Base-by-base conservation (phyloP, 2,329 filamentous ascomycete species). In the Raffaelea ambrosiae region DNA sequence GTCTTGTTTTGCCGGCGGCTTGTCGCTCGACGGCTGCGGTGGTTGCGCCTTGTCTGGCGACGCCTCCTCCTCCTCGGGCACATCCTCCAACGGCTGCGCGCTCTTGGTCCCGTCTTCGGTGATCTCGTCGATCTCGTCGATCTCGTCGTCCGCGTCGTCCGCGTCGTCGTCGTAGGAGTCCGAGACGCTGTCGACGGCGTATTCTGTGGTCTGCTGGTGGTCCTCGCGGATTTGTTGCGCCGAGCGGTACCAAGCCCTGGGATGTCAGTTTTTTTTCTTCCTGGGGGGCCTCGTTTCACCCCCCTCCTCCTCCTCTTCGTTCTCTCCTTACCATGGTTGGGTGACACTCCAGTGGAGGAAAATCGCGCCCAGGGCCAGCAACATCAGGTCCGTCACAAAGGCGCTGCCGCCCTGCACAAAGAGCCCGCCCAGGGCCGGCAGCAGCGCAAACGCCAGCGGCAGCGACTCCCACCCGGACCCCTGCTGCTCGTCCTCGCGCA, bases 341-440 rank as follows among this genome's bases (percentile, higher is more conserved):
- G 88, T 84, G 40, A 96, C 84, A 43, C 87, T 90, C 88, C 89
- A 96, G 62, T 95, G 90, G 52, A 97, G 71, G 59, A 96, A 94
- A 40, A 96, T 76, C 4, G 84, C 87, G 2, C 87, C 86, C 52
- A 97, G 66, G 3, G 77, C 81, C 29, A 97, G 68, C 31, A 97
- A 71, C 57, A 93, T 84, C 23, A 95, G 67, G 64, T 97, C 91
- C 0, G 89, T 95, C 47, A 90, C 80, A 52, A 96, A 75, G 1
- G 84, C 79, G 56, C 83, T 84, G 13, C 91, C 91, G 67, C 95
- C 86, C 51, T 86, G 78, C 62, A 95, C 94, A 48, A 96, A 70
- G 43, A 94, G 66, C 0, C 90, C 91, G 1, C 81, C 88, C n/a
- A 95, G 61, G 1, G 90, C 89, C 3, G 91, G 91, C 14, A 97